phyloP scores from a whole-genome alignment of 2,329 filamentous ascomycete species.

The Ascochyta koolunga region DNA sequence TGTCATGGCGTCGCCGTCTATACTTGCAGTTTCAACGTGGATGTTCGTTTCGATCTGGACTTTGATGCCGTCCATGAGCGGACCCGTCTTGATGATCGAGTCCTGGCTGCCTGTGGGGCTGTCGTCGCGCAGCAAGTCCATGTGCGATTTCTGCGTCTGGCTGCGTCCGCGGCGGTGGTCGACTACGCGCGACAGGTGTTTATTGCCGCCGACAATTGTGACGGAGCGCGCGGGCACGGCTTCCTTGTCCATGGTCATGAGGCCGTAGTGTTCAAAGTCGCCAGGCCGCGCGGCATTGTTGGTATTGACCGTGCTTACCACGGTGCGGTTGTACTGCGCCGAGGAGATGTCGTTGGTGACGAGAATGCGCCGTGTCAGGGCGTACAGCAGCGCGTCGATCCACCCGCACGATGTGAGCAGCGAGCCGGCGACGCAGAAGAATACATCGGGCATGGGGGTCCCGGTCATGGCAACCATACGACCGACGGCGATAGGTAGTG shows the following conservation, averaged over 20 bases:
- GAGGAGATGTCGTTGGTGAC: constrained; percentile 40
- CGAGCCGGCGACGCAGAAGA: constrained; percentile 65
- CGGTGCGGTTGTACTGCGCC: constrained; percentile 32
- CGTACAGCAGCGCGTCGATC: constrained; percentile 52
- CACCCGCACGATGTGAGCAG: constrained; percentile 60
- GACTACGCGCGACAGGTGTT: constrained; percentile 36
- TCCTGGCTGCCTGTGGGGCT: constrained; percentile 43
- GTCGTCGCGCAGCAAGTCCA: constrained; percentile 26
- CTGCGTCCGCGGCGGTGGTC: constrained; percentile 34
- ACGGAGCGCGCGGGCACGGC: constrained; percentile 34
- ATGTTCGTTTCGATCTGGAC: constrained; percentile 39
- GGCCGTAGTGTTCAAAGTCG: constrained; percentile 33
- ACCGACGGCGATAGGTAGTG: constrained; percentile 64
- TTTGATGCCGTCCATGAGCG: constrained; percentile 35
- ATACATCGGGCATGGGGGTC: constrained; percentile 55
- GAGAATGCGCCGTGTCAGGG: constrained; percentile 50
- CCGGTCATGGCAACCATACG: constrained; percentile 49
- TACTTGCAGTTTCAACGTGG: constrained; percentile 4
- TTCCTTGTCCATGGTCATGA: constrained; percentile 42
- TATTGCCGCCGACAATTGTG: constrained; percentile 44
- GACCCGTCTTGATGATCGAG: constrained; percentile 39
- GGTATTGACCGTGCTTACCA: constrained; percentile 25
- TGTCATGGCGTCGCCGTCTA: constrained; percentile 4
- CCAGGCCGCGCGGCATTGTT: constrained; percentile 35
- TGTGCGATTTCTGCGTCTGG: constrained; percentile 16